Conservation (phyloP, 2,329 filamentous ascomycete species). For the Setomelanomma holmii region DNA sequence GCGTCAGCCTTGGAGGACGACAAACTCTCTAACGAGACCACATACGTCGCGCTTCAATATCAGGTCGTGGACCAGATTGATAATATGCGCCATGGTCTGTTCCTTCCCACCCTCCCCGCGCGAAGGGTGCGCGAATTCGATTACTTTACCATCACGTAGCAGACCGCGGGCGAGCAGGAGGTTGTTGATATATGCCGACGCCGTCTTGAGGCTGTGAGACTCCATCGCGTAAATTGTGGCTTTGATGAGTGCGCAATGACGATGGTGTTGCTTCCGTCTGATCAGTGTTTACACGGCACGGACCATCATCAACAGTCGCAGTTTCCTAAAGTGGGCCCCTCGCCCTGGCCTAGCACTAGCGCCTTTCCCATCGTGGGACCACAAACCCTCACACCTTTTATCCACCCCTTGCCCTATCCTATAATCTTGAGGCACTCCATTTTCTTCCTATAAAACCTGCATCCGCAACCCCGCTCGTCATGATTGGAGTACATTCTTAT, state of each 20-base stretch:
- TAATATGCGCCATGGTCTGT: conserved; percentile 82
- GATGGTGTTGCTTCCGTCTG: conserved; percentile 8
- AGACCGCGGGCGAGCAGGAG: conserved; percentile 69
- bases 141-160: conserved; percentile 69
- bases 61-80: conserved; percentile 92
- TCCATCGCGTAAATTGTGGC: conserved; percentile 49
- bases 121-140: conserved; percentile 82
- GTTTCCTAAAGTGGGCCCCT: neutral
- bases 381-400: too few species aligned
- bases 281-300: conserved; percentile 2
- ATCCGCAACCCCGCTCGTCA: too few species aligned
- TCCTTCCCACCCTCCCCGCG: conserved; percentile 67
- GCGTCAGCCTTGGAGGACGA: conserved; percentile 11
- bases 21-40: neutral
- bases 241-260: conserved; percentile 8
- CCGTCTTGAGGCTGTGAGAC: conserved; percentile 63
- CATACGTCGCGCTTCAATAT: conserved; percentile 87
- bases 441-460: too few species aligned
- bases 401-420: too few species aligned
- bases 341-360: too few species aligned
- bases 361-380: too few species aligned
- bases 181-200: conserved; percentile 71
- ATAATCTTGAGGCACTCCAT: too few species aligned
- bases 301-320: conserved; percentile 5
- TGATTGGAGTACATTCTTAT: too few species aligned